These are phyloP conservation scores for Thymus quinquecostatus DNA, from an alignment of 257 asterid genomes.

Conservation along the genomic window DNA sequence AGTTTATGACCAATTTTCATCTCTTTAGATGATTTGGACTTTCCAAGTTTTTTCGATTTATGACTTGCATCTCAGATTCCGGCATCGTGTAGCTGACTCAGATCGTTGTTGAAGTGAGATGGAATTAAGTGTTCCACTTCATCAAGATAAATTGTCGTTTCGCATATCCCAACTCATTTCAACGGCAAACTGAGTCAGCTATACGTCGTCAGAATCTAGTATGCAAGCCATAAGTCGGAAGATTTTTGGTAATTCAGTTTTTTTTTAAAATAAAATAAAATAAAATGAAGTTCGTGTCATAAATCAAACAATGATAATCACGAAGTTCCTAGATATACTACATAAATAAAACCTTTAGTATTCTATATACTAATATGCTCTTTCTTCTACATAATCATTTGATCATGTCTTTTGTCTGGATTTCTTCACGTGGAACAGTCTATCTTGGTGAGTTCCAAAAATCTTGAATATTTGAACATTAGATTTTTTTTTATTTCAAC, in stretches of 20 bases:
- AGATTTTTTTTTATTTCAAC: neutral
- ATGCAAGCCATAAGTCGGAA: neutral
- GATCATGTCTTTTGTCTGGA: constrained; percentile 24
- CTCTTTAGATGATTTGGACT: too few species aligned
- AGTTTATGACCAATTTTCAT: neutral
- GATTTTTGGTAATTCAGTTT: neutral
- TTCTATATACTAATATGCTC: constrained; percentile 22
- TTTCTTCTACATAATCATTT: constrained; percentile 20
- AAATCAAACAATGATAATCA: too few species aligned
- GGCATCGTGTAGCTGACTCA: neutral
- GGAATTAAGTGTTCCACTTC: neutral
- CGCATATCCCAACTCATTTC: neutral
- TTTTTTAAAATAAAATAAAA: too few species aligned
- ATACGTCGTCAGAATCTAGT: neutral
- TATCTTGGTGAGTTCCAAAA: constrained; percentile 67
- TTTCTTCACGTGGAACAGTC: constrained; percentile 50
- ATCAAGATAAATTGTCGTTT: too few species aligned
- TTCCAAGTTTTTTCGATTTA: too few species aligned
- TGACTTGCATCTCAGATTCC: neutral
- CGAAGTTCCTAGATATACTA: too few species aligned
- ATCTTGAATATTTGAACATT: neutral
- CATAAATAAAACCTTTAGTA: neutral
- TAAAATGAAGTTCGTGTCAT: neutral
- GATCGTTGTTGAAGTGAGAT: neutral
- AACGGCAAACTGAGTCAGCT: neutral